Conservation (phyloP, 148 eudicot genomes). For the Camellia sinensis region DNA sequence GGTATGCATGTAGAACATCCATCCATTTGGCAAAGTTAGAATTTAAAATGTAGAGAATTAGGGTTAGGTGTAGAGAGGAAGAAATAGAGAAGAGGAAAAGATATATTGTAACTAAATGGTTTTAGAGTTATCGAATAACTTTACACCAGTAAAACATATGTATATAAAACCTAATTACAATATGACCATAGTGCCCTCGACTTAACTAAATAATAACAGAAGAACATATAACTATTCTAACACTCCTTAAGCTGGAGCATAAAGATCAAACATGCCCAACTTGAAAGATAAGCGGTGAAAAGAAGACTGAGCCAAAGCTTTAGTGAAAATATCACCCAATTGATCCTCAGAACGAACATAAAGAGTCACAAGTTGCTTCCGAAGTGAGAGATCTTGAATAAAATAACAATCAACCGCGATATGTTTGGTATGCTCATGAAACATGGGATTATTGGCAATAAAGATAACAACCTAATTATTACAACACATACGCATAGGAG, state of each 20-base stretch:
- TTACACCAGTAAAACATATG: too few relatives aligned
- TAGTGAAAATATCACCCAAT: neutral
- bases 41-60: too few relatives aligned
- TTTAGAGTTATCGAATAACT: too few relatives aligned
- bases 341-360: neutral
- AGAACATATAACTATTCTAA: too few relatives aligned
- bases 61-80: too few relatives aligned
- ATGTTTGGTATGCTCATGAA: neutral
- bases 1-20: too few relatives aligned
- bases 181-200: too few relatives aligned
- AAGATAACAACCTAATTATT: neutral
- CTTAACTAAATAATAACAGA: too few relatives aligned
- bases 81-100: too few relatives aligned
- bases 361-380: neutral
- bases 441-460: neutral
- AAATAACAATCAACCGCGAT: neutral
- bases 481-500: neutral
- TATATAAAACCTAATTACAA: too few relatives aligned
- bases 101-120: too few relatives aligned
- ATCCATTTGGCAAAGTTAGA: too few relatives aligned
- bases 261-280: neutral
- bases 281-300: neutral
- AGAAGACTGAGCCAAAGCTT: neutral
- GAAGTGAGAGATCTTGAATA: neutral
- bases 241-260: neutral